These are phyloP conservation scores for Phaseolus lunatus DNA, from an alignment of 306 rosid species.

Conservation along the genomic window DNA sequence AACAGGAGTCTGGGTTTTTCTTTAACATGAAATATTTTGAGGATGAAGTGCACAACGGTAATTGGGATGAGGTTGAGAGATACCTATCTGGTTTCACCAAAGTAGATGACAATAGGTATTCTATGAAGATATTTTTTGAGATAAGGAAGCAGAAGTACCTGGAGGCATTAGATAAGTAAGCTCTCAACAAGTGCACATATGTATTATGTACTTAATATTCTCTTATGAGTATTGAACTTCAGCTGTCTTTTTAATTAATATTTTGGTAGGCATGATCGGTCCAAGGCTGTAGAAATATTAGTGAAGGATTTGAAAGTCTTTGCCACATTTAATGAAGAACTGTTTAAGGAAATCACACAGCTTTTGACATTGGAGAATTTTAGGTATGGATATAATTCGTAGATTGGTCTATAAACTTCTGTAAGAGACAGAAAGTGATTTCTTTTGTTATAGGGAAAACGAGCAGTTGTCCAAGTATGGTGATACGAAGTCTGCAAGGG, in stretches of 20 bases:
- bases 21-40: constrained; percentile 97
- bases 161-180: constrained; percentile 97
- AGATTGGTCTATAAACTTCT: constrained; percentile 15
- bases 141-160: constrained; percentile 98
- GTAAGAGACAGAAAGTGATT: constrained; percentile 28
- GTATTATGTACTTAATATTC: background rate
- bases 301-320: constrained; percentile 98
- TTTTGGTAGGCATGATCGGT: constrained; percentile 81
- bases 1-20: constrained; percentile 99
- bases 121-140: constrained; percentile 99
- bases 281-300: constrained; percentile 93
- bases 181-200: constrained; percentile 35
- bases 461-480: constrained; percentile 98
- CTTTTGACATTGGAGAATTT: constrained; percentile 96
- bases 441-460: constrained; percentile 69
- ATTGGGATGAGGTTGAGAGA: constrained; percentile 98
- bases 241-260: constrained; percentile 29
- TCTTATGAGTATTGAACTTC: background rate
- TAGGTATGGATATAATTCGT: constrained; percentile 55
- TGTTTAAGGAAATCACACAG: constrained; percentile 98
- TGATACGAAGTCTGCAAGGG: constrained; percentile 94
- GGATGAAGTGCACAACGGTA: constrained; percentile 97
- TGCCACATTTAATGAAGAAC: constrained; percentile 93
- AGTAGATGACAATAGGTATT: constrained; percentile 95
- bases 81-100: constrained; percentile 98